Evolutionary conservation across 805 yeast genomes (phyloP).

Genomic region (Candida golubevii): DNA sequence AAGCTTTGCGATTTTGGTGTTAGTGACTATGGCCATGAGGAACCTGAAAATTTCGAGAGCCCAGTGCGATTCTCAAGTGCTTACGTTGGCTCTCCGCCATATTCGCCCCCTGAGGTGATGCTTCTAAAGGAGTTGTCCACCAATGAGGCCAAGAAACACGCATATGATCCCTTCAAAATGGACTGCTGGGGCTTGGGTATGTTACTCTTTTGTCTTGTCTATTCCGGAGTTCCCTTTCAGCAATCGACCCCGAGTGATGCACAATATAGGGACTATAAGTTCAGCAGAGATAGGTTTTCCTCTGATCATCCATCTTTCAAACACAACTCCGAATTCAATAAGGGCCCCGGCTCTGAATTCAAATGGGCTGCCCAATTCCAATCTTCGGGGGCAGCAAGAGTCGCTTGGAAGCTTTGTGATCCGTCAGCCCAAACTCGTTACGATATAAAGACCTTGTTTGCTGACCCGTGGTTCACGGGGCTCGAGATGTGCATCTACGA

Average conservation of each 20-base stretch:
- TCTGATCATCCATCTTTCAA: slow-evolving; percentile 47
- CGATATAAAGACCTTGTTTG: slow-evolving; percentile 48
- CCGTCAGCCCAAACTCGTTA: slow-evolving; percentile 54
- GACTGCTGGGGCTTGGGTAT: slow-evolving; percentile 76
- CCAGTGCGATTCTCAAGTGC: slow-evolving; percentile 38
- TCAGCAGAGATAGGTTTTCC: slow-evolving; percentile 40
- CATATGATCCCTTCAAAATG: slow-evolving; percentile 62
- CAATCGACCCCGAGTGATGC: slow-evolving; percentile 47
- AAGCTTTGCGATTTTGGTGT: slow-evolving; percentile 78
- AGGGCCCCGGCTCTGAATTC: slow-evolving; percentile 71
- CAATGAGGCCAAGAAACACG: slow-evolving; percentile 32
- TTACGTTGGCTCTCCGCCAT: slow-evolving; percentile 77
- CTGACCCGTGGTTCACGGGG: slow-evolving; percentile 59
- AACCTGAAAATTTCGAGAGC: slow-evolving; percentile 46
- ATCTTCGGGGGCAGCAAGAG: slow-evolving; percentile 58
- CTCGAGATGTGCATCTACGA: slow-evolving; percentile 61
- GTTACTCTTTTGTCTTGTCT: slow-evolving; percentile 55
- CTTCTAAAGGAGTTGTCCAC: slow-evolving; percentile 35
- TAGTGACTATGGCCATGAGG: slow-evolving; percentile 57
- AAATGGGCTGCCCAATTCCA: slow-evolving; percentile 61
- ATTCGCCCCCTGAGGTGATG: slow-evolving; percentile 75
- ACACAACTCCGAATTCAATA: slow-evolving; percentile 37
- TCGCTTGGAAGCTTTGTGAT: slow-evolving; percentile 71
- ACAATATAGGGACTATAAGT: slow-evolving; percentile 51
- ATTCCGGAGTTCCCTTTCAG: slow-evolving; percentile 57